These are phyloP conservation scores for Gymnopilus dilepis DNA, from an alignment of 768 basidiomycete species.

Conservation along the genomic window DNA sequence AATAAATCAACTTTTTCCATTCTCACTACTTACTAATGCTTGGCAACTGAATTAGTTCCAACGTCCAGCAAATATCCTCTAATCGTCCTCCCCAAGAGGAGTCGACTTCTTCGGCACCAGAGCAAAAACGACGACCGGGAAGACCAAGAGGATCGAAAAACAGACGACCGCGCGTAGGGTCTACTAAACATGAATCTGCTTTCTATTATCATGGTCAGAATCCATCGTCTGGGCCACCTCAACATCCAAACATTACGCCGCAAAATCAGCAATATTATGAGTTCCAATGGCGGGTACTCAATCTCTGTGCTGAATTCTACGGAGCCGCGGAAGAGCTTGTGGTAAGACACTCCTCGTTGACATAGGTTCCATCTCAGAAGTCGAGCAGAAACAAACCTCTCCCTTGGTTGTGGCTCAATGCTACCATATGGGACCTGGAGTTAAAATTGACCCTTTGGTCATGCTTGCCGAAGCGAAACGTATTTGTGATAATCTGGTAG, in stretches of 20 bases:
- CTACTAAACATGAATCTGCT: slow-evolving; percentile 41
- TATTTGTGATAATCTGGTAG: slow-evolving; percentile 77
- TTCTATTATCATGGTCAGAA: slow-evolving; percentile 52
- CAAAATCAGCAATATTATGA: slow-evolving; percentile 84
- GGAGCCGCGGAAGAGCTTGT: slow-evolving; percentile 84
- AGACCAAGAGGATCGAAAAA: slow-evolving; percentile 84
- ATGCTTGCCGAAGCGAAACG: slow-evolving; percentile 81
- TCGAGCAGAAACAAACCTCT: slow-evolving; percentile 57
- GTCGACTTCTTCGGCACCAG: slow-evolving; percentile 38
- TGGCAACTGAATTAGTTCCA: slow-evolving; percentile 23
- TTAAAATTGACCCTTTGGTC: slow-evolving; percentile 72
- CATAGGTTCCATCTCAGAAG: slow-evolving; percentile 19
- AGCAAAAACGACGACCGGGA: slow-evolving; percentile 75
- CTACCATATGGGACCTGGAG: slow-evolving; percentile 73
- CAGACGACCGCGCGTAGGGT: slow-evolving; percentile 49
- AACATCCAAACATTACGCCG: slow-evolving; percentile 55
- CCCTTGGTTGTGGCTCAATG: slow-evolving; percentile 80
- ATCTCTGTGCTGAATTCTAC: slow-evolving; percentile 86
- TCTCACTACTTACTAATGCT: slow-evolving; percentile 8
- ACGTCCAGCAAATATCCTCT: slow-evolving; percentile 25
- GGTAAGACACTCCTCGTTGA: slow-evolving; percentile 46
- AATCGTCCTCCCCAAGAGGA: slow-evolving; percentile 32
- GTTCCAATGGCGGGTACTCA: slow-evolving; percentile 85
- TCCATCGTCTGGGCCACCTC: slow-evolving; percentile 39
- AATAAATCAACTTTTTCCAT: background rate